phyloP scores from a whole-genome alignment of 768 basidiomycete species.

The Suillus sp. region DNA sequence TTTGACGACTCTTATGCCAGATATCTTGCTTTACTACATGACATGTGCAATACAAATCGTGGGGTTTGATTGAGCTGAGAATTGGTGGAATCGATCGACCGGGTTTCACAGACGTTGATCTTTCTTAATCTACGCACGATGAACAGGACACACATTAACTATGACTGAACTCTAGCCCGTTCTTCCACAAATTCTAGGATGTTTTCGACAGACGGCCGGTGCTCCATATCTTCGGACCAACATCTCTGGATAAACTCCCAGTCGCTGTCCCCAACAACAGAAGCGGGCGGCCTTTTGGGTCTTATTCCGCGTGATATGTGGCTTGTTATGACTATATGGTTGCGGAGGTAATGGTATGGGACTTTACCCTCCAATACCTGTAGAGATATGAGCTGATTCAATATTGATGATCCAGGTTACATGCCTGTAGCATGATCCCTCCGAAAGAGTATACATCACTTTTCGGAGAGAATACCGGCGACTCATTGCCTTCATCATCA shows the following conservation, averaged over 20 bases:
- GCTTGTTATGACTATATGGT: accelerated
- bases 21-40: not conserved
- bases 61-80: no score
- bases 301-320: conserved; percentile 1
- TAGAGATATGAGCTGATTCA: not conserved
- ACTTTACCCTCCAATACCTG: not conserved
- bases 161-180: not conserved
- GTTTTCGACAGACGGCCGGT: conserved; percentile 35
- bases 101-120: no score
- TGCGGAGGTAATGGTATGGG: not conserved
- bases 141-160: not conserved
- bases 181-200: conserved; percentile 23
- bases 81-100: not conserved
- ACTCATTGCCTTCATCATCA: not conserved
- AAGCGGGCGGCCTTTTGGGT: conserved; percentile 18
- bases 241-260: conserved; percentile 28
- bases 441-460: conserved; percentile 17
- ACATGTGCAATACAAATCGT: not conserved
- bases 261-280: conserved; percentile 20
- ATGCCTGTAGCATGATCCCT: conserved; percentile 32
- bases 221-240: conserved; percentile 31
- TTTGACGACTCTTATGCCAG: not conserved
- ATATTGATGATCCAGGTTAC: not conserved
- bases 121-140: no score
- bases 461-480: not conserved